Percentiles rank a stretch among this genome's conserved stretches.
These are phyloP conservation scores for Fusarium anthophilum DNA, from an alignment of 2,329 filamentous ascomycete species.

Conservation along the genomic window DNA sequence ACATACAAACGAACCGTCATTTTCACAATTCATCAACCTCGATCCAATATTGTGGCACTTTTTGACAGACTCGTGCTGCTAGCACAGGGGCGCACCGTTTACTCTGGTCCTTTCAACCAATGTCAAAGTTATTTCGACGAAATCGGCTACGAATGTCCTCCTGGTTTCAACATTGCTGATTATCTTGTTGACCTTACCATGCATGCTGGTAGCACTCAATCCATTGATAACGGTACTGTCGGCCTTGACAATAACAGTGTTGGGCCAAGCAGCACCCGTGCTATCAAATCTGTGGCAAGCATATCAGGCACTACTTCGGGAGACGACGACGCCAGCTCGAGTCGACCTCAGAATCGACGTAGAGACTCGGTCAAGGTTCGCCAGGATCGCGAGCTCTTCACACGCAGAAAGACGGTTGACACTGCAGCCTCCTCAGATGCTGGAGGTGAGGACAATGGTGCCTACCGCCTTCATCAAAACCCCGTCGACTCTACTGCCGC, in stretches of 20 bases:
- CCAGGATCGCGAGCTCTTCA: constrained; percentile 91
- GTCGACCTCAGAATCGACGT: constrained; percentile 73
- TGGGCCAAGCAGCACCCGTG: constrained; percentile 85
- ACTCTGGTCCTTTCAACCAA: constrained; percentile 87
- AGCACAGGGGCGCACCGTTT: constrained; percentile 89
- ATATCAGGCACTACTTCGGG: constrained; percentile 79
- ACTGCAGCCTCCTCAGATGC: constrained; percentile 71
- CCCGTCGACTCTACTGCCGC: constrained; percentile 57
- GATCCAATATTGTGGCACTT: constrained; percentile 96
- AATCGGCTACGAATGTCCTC: constrained; percentile 91
- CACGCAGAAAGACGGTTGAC: constrained; percentile 73
- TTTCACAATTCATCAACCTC: constrained; percentile 97
- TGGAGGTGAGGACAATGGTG: constrained; percentile 60
- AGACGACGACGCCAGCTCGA: constrained; percentile 69
- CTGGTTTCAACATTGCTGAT: constrained; percentile 98
- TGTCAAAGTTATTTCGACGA: constrained; percentile 94
- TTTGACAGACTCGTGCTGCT: constrained; percentile 95
- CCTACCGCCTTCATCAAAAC: constrained; percentile 62
- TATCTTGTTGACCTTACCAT: constrained; percentile 98
- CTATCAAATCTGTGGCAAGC: constrained; percentile 90
- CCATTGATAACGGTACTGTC: constrained; percentile 63
- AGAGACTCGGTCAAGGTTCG: constrained; percentile 83
- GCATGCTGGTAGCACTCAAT: constrained; percentile 78
- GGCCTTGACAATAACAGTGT: constrained; percentile 70
- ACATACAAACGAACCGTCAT: constrained; percentile 97